phyloP scores from a whole-genome alignment of 1,139 yeast species.

The Arxiozyma slooffiae region DNA sequence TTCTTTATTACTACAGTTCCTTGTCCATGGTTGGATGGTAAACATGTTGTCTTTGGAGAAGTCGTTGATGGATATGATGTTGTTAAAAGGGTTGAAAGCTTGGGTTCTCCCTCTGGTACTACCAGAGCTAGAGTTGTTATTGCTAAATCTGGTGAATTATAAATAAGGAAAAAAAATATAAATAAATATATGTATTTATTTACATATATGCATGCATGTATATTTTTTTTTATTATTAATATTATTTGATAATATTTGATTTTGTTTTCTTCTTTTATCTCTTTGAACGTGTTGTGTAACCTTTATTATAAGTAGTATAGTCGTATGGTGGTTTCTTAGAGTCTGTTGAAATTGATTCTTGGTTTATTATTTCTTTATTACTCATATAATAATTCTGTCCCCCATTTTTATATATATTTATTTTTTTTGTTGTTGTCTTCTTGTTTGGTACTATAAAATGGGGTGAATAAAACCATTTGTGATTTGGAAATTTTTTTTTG shows the following conservation, averaged over 20 bases:
- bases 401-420: no score
- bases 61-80: constrained; percentile 78
- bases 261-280: no score
- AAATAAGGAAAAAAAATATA: constrained; percentile 16
- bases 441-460: no score
- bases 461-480: no score
- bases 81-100: constrained; percentile 55
- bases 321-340: no score
- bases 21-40: constrained; percentile 87
- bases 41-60: constrained; percentile 94
- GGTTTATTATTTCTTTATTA: no score
- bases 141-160: constrained; percentile 78
- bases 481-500: not conserved
- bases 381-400: no score
- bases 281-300: no score
- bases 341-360: no score
- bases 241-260: no score
- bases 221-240: not conserved
- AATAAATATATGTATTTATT: not conserved
- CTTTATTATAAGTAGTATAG: no score
- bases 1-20: constrained; percentile 90
- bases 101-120: constrained; percentile 67
- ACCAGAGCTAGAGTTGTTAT: constrained; percentile 64
- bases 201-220: constrained; percentile 11
- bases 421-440: no score